Conservation (phyloP, 2,329 filamentous ascomycete species). For the Diaporthe caulivora region DNA sequence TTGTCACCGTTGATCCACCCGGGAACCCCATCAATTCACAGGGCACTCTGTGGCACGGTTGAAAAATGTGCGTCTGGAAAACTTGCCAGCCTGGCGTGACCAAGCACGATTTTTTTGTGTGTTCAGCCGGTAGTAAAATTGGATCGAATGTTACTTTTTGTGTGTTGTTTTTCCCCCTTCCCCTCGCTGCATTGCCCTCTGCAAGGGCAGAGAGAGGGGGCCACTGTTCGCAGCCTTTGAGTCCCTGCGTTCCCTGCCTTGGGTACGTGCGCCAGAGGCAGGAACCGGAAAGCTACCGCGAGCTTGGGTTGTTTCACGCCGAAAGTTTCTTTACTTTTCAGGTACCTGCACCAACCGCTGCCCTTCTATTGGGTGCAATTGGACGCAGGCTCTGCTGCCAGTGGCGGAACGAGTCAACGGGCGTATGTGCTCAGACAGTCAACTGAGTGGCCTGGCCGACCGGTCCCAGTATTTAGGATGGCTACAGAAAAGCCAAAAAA, state of each 20-base stretch:
- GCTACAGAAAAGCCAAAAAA: constrained; percentile 17
- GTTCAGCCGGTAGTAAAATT: neutral
- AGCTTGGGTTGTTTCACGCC: constrained; percentile 35
- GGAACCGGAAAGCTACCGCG: constrained; percentile 33
- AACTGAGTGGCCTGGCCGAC: neutral
- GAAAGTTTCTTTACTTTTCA: constrained; percentile 30
- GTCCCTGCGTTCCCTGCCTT: neutral
- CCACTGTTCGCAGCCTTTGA: neutral
- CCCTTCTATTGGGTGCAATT: constrained; percentile 28
- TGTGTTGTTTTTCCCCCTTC: too few relatives aligned
- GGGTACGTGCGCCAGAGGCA: constrained; percentile 30
- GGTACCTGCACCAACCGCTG: constrained; percentile 31
- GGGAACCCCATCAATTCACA: neutral
- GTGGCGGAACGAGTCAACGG: constrained; percentile 27
- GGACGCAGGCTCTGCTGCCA: constrained; percentile 13
- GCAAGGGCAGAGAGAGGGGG: neutral
- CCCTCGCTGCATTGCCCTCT: neutral
- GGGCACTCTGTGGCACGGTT: neutral
- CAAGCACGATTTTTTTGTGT: neutral
- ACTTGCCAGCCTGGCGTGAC: constrained; percentile 18
- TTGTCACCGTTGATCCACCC: constrained; percentile 18
- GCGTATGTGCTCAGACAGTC: constrained; percentile 20
- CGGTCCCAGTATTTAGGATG: constrained; percentile 23
- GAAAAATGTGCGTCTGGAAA: neutral
- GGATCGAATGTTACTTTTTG: neutral